Evolutionary conservation across 2,329 filamentous ascomycete genomes (phyloP).

Genomic region (Trichoderma pleuroti): DNA sequence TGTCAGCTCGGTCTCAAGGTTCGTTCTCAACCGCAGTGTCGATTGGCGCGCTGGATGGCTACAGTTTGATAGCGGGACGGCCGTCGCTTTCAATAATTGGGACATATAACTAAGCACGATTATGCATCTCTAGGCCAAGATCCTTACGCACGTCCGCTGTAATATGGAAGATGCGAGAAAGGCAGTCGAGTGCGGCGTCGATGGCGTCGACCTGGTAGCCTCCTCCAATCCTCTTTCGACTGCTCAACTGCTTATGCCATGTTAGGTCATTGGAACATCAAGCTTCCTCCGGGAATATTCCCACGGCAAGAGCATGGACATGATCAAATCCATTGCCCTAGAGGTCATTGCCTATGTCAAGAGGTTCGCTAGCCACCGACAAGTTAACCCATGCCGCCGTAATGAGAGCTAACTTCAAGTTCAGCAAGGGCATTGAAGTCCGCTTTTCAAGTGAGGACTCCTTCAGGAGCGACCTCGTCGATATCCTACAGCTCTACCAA

Average conservation of each 20-base stretch:
- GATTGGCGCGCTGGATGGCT: background rate
- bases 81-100: too few relatives aligned
- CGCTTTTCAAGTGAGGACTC: constrained; percentile 55
- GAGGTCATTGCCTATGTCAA: constrained; percentile 86
- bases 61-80: background rate
- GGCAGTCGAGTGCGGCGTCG: constrained; percentile 42
- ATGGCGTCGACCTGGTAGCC: constrained; percentile 64
- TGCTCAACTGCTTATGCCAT: background rate
- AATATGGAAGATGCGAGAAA: background rate
- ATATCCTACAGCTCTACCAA: constrained; percentile 76
- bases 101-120: background rate
- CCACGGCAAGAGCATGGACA: constrained; percentile 86
- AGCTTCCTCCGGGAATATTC: constrained; percentile 79
- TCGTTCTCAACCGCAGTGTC: constrained; percentile 24
- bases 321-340: constrained; percentile 69
- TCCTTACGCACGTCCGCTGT: background rate
- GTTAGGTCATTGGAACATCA: constrained; percentile 66
- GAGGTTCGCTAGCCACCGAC: constrained; percentile 23
- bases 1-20: constrained; percentile 82
- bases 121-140: background rate
- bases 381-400: background rate
- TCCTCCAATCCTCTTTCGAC: background rate
- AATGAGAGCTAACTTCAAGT: background rate
- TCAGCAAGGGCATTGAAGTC: constrained; percentile 37
- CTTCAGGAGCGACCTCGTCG: constrained; percentile 62